phyloP scores from a whole-genome alignment of 1,139 yeast genomes.

The Suhomyces bolitotheri region DNA sequence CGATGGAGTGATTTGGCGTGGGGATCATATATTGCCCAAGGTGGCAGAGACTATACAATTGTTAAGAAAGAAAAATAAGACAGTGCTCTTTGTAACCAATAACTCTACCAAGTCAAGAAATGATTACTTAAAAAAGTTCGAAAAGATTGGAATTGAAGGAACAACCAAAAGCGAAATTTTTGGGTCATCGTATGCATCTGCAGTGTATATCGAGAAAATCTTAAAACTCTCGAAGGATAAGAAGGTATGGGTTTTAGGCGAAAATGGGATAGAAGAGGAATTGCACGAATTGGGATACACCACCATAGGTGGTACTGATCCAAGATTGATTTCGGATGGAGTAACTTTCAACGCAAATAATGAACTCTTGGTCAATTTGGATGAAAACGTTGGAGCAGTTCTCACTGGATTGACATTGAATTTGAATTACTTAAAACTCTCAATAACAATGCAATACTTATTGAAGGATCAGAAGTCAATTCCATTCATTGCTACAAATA shows the following conservation, averaged over 20 bases:
- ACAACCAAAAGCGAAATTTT: constrained; percentile 75
- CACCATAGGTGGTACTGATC: constrained; percentile 47
- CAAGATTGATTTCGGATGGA: constrained; percentile 30
- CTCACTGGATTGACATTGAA: constrained; percentile 81
- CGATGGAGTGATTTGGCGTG: constrained; percentile 53
- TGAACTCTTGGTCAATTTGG: constrained; percentile 47
- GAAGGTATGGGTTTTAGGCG: constrained; percentile 52
- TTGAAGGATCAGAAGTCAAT: constrained; percentile 57
- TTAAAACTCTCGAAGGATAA: constrained; percentile 67
- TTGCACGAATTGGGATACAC: constrained; percentile 42
- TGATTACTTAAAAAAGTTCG: constrained; percentile 75
- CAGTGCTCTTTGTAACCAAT: constrained; percentile 86
- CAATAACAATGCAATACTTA: constrained; percentile 80
- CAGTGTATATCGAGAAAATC: constrained; percentile 79
- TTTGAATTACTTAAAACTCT: constrained; percentile 77
- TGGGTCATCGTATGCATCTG: constrained; percentile 90
- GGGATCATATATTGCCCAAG: constrained; percentile 45
- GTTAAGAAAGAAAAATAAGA: constrained; percentile 46
- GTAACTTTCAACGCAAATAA: constrained; percentile 37
- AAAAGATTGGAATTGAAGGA: constrained; percentile 64
- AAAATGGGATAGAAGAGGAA: constrained; percentile 46
- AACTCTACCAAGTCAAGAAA: constrained; percentile 87
- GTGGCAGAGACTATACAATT: constrained; percentile 41
- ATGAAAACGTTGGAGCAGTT: constrained; percentile 79
- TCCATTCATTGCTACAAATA: constrained; percentile 90